These are phyloP conservation scores for Hevea brasiliensis DNA, from an alignment of 345 rosid species.

Conservation along the genomic window DNA sequence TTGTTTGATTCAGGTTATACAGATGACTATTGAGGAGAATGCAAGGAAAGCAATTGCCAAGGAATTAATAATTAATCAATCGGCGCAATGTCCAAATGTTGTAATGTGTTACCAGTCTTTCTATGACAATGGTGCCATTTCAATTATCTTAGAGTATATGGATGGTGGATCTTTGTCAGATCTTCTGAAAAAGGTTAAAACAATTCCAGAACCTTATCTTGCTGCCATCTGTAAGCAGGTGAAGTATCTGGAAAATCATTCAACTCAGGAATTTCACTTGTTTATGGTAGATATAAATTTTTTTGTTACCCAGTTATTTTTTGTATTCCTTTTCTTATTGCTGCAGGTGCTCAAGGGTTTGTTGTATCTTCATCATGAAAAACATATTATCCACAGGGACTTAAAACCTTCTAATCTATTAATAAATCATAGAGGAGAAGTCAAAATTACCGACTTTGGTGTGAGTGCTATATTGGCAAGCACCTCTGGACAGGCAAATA, in stretches of 20 bases:
- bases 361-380: conserved; percentile 80
- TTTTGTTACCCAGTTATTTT: neutral
- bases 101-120: conserved; percentile 83
- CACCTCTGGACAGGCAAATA: conserved; percentile 77
- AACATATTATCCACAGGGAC: conserved; percentile 82
- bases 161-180: conserved; percentile 90
- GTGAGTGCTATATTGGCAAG: conserved; percentile 81
- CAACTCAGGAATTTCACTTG: neutral
- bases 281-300: too few species aligned
- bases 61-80: conserved; percentile 80
- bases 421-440: conserved; percentile 90
- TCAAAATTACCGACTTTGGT: conserved; percentile 94
- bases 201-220: conserved; percentile 69
- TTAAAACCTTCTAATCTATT: conserved; percentile 85
- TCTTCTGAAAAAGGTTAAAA: conserved; percentile 61
- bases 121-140: conserved; percentile 75
- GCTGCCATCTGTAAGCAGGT: conserved; percentile 90
- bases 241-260: conserved; percentile 8
- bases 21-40: conserved; percentile 71
- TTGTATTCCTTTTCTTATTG: conserved; percentile 1
- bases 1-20: conserved; percentile 60
- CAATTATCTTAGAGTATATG: conserved; percentile 88
- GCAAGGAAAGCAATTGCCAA: conserved; percentile 64
- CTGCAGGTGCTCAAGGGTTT: conserved; percentile 80
- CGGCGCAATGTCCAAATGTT: conserved; percentile 70